Percentiles rank a stretch among this genome's conserved stretches.
These are phyloP conservation scores for Penicillium paradoxum DNA, from an alignment of 495 filamentous ascomycete species.

Conservation along the genomic window DNA sequence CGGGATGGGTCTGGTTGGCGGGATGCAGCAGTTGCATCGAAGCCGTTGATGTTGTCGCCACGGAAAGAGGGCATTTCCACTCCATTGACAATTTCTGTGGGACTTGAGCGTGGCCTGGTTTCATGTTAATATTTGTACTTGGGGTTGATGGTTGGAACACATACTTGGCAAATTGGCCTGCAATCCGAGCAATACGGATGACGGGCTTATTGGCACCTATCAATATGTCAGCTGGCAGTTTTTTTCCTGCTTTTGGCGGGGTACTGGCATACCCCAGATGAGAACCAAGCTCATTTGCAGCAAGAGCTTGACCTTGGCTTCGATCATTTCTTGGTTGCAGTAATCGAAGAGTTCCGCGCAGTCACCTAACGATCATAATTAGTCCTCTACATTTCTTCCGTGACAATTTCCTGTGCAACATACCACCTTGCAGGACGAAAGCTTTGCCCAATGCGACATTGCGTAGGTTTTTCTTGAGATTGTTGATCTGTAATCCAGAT, in stretches of 20 bases:
- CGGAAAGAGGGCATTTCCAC: constrained; percentile 82
- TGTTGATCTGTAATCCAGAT: constrained; percentile 55
- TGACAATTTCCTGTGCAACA: not conserved
- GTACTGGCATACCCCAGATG: constrained; percentile 21
- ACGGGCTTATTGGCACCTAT: constrained; percentile 78
- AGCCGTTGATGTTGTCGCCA: constrained; percentile 95
- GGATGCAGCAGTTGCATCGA: constrained; percentile 53
- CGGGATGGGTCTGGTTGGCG: constrained; percentile 74
- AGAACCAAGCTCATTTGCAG: constrained; percentile 10
- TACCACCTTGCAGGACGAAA: constrained; percentile 86
- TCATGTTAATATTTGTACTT: constrained; percentile 7
- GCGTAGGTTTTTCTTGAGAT: constrained; percentile 66
- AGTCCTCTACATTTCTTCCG: not conserved
- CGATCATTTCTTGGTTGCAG: constrained; percentile 82
- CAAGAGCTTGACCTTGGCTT: constrained; percentile 66
- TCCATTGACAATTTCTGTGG: constrained; percentile 77
- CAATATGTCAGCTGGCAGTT: constrained; percentile 8
- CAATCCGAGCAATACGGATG: constrained; percentile 91
- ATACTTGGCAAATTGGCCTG: constrained; percentile 89
- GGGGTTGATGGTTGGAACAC: not conserved
- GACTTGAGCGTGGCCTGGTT: constrained; percentile 69
- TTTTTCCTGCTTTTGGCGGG: not conserved
- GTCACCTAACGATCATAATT: constrained; percentile 50
- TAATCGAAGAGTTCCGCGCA: constrained; percentile 98
- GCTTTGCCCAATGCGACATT: constrained; percentile 91